Base-by-base conservation (phyloP, 1,139 yeast species). In the Geotrichum reessii region DNA sequence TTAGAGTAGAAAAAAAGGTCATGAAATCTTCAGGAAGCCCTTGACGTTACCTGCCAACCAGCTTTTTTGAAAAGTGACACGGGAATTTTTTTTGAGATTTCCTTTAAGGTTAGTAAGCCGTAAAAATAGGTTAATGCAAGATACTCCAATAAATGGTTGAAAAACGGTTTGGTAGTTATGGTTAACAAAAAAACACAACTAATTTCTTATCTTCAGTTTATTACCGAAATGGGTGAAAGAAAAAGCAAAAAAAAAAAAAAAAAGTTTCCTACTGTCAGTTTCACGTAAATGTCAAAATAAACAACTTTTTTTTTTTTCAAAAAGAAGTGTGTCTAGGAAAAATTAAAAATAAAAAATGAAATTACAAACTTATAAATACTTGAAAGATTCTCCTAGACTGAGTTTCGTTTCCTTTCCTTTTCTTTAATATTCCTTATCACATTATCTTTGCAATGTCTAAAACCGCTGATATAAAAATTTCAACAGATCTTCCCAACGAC, bases 401-500 rank as follows among this genome's bases (percentile, higher is more conserved):
- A 4, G 9, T 1, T 33, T 17, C 5, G 17, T 33, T 33, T 33
- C 40, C n/a, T 33, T 33, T 31, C 12, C 12, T 31, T 33, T 33
- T 33, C 17, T 33, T 6, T 12, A 14, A 33, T 17, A 9, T 33
- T 6, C n/a, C 40, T 33, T 9, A 33, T 33, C 40, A 1, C 17
- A 14, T 17, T 6, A 33, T 33, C 12, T 33, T 33, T 33, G n/a
- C 40, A 5, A 33, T 33, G 40, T 33, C 40, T 6, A 33, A 33
- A 11, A 33, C 2, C 40, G 40, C 40, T 12, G 40, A 33, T 2
- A 17, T 33, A 14, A 33, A 33, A 33, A 33, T 33, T 33, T 33
- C n/a, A 4, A 52, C 54, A 8, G 54, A 52, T 9, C 47, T 52
- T 14, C 54, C 54, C 7, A 24, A 42, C 17, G 54, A 52, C 19